phyloP scores from a whole-genome alignment of 768 basidiomycete species.

The Brasilioporus rufonigricans region DNA sequence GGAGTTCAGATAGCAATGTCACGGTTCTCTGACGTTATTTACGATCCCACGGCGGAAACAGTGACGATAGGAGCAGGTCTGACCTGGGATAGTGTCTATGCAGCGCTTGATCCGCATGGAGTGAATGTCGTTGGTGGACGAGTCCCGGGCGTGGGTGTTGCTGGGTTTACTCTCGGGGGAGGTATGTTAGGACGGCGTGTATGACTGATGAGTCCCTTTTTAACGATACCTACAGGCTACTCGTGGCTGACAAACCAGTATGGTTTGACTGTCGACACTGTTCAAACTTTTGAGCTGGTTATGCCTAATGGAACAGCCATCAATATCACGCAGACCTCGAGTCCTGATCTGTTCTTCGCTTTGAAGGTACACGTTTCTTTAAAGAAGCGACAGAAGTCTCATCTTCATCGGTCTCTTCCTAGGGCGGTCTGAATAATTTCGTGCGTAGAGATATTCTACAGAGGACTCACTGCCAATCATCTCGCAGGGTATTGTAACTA shows the following conservation, averaged over 20 bases:
- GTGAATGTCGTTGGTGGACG: conserved; percentile 57
- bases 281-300: conserved; percentile 56
- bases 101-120: conserved; percentile 40
- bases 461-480: neutral
- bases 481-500: conserved; percentile 54
- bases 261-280: conserved; percentile 55
- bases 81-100: conserved; percentile 68
- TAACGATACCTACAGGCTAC: conserved; percentile 1
- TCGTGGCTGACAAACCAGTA: conserved; percentile 57
- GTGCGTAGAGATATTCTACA: conserved; percentile 20
- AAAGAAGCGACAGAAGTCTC: neutral
- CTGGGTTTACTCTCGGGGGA: too few species aligned
- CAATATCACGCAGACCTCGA: conserved; percentile 29
- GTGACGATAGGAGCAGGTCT: too few species aligned
- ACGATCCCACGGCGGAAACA: conserved; percentile 37
- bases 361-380: conserved; percentile 33
- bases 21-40: conserved; percentile 41
- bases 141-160: too few species aligned
- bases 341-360: too few species aligned
- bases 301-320: conserved; percentile 41
- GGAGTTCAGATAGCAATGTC: too few species aligned
- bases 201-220: neutral
- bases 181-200: conserved; percentile 13
- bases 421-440: conserved; percentile 68
- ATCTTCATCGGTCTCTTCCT: neutral